Percentiles rank a stretch among this genome's conserved stretches.
phyloP scores from a whole-genome alignment of 768 basidiomycete genomes.

The Rhizopogon vesiculosus region DNA sequence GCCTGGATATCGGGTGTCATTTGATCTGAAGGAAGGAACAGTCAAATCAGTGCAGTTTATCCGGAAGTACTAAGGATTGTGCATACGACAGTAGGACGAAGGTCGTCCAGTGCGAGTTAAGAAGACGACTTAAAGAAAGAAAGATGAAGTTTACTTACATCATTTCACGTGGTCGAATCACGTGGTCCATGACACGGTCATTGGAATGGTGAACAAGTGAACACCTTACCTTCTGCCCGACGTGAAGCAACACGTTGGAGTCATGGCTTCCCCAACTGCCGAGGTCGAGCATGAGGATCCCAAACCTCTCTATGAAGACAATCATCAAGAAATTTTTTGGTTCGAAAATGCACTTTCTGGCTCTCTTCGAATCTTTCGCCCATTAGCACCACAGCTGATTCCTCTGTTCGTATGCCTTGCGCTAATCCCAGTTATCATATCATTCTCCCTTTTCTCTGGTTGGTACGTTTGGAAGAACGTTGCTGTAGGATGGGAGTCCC shows the following conservation, averaged over 20 bases:
- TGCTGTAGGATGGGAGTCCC: conserved; percentile 65
- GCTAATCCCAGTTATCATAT: conserved; percentile 56
- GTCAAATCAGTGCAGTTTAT: not conserved
- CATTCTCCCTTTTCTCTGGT: conserved; percentile 64
- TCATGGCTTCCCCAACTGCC: not conserved
- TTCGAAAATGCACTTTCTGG: conserved; percentile 3
- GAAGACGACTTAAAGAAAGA: not conserved
- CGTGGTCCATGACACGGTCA: no score
- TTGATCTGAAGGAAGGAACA: not conserved
- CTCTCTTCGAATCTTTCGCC: conserved; percentile 34
- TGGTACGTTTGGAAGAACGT: conserved; percentile 70
- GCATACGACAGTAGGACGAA: not conserved
- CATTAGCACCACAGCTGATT: conserved; percentile 58
- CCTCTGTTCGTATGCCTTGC: conserved; percentile 57
- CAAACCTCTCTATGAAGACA: not conserved
- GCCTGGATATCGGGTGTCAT: conserved; percentile 20
- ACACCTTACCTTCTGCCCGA: not conserved
- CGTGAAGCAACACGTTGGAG: not conserved
- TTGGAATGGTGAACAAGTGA: not conserved
- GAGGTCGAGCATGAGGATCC: conserved; percentile 3
- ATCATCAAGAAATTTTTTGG: no score
- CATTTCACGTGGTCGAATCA: not conserved
- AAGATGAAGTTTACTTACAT: no score
- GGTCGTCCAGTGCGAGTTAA: not conserved
- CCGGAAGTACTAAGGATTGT: not conserved